Base-by-base conservation (phyloP, 148 eudicot species). In the Arbutus unedo region DNA sequence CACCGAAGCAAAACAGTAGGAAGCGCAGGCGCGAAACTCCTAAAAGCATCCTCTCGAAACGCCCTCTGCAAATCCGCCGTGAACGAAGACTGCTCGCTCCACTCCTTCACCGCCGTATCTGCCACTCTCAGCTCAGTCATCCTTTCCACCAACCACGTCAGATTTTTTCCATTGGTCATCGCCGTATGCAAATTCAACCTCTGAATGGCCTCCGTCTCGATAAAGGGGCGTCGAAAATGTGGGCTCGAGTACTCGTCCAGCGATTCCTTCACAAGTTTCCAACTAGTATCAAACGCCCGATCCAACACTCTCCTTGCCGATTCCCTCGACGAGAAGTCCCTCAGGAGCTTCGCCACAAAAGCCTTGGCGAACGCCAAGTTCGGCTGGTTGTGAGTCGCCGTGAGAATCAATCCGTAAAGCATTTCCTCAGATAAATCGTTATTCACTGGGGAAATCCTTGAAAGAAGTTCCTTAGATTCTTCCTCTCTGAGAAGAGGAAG, bases 121-220 rank as follows among this genome's bases (percentile, higher is more conserved):
- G 98, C 98, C 10, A 94, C 98, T 80, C 87, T 89, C 81, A 96
- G 80, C 88, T 96, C 98, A 81, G 94, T 88, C 98, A 96, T 96
- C 95, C 97, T 91, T 86, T 96, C 99, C 31, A 94, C 84, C 62
- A 96, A 74, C 99, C 99, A 94, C 87, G 92, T n/a, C 94, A 96
- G 73, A 83, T 96, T 97, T 88, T 87, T 94, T 79, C 93, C 93
- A 62, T 91, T 92, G 0, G 89, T 91, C 95, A 90, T 83, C 3
- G 93, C 94, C 0, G 88, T 83, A 64, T 94, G 99, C 89, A 96
- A 85, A 88, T 96, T 91, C 88, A 93, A 77, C 91, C 98, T 91
- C 91, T 94, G 97, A 66, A 94, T 91, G 1, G 97, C 97, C 88
- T 96, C 98, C 0, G 95, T 94, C 90, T 94, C 98, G 53, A 88